Base-by-base conservation (phyloP, 805 yeast species). In the Wickerhamiella azymoides region DNA sequence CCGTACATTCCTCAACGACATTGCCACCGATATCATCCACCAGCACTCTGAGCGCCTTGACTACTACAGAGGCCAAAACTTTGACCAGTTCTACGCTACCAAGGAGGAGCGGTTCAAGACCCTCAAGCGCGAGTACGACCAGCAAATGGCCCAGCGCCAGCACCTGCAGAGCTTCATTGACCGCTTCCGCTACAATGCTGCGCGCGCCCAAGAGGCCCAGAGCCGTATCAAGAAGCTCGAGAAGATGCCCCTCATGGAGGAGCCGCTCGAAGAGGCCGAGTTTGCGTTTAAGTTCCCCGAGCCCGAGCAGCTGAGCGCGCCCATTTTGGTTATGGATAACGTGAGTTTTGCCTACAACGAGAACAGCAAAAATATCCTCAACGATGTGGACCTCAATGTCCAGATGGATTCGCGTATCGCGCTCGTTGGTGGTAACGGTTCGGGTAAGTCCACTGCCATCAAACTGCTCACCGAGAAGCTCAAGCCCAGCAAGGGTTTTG, bases 391-490 rank as follows among this genome's bases (percentile, higher is more conserved):
- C 54, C 63, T 92, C 50, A 94, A 85, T 54, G 84, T 92, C 46
- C 94, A 84, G 63, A 71, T 89, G 84, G 84, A 88, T 57, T 86
- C 96, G 1, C 75, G 99, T 63, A 83, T 92, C 56, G 98, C 97
- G 0, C 71, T 92, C 49, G 95, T 92, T 49, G 99, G 99, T 73
- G 97, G 96, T 49, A 92, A 92, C 62, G 99, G 99, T 69, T 84
- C 96, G 60, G 99, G 99, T 82, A 92, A 92, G 64, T 88, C 98
- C 10, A 92, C 99, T 2, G 69, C 92, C 50, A 72, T 92, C 59
- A 89, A 89, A 62, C 68, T 92, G 37, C 69, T 92, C 55, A 79
- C 88, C 76, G 96, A 84, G 51, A 76, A 70, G 53, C 66, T 82
- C 45, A 67, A 68, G 18, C 96, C 98, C 1, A 59, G 77, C 38